Evolutionary conservation across 768 basidiomycete species (phyloP).

Genomic region (Russula emetica): DNA sequence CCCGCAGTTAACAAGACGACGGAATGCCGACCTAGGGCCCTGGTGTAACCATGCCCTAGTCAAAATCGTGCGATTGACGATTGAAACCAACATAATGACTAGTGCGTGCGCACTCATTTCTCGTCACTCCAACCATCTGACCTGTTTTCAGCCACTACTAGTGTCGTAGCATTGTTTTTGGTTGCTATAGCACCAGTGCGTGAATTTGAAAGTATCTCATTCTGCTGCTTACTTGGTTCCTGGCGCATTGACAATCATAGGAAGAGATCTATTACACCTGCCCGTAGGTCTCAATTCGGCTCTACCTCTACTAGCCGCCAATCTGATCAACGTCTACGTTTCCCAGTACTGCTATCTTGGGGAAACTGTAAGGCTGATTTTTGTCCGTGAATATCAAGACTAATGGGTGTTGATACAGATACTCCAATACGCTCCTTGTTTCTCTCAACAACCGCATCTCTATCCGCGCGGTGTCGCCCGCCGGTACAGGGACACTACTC

Average conservation of each 20-base stretch:
- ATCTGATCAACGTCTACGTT: background rate
- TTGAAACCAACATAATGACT: slow-evolving; percentile 16
- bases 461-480: background rate
- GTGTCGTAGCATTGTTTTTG: background rate
- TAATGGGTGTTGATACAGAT: background rate
- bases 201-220: background rate
- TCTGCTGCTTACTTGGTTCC: background rate
- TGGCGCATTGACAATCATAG: background rate
- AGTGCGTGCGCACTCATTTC: background rate
- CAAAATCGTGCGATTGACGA: slow-evolving; percentile 13
- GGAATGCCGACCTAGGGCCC: background rate
- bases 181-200: background rate
- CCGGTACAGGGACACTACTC: no score
- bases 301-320: no score
- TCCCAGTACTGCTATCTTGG: slow-evolving; percentile 6
- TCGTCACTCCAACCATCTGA: background rate
- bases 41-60: background rate
- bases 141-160: background rate
- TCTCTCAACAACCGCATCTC: no score
- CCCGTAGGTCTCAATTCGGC: slow-evolving; percentile 4
- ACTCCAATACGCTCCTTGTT: no score
- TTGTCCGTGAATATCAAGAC: no score
- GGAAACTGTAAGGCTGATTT: slow-evolving; percentile 7
- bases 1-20: background rate
- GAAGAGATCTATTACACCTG: slow-evolving; percentile 12